Base-by-base conservation (phyloP, 2,329 filamentous ascomycete species). In the Nemania abortiva region DNA sequence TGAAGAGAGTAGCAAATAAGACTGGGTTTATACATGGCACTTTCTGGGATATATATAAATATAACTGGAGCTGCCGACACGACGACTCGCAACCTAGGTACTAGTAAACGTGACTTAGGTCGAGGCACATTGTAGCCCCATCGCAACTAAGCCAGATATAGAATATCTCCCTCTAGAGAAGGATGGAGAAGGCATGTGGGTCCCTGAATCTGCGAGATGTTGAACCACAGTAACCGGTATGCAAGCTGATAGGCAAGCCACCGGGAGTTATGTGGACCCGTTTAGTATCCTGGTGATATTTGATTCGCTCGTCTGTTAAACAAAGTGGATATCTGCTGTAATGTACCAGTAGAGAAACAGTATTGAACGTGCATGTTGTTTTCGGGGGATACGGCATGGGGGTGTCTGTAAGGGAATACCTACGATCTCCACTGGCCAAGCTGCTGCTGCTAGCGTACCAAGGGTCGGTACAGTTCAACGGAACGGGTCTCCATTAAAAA, bases 151-250 rank as follows among this genome's bases (percentile, higher is more conserved):
- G 22, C 68, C 37, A 10, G 20, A 65, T 62, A 34, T 9, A 39
- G 58, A 62, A 62, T 15, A 39, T 42, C 15, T 56, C n/a, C 29
- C 52, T 55, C 24, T 37, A 20, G 18, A 52, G 49, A 47, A 47
- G 39, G 15, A 62, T 55, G 18, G 37, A 52, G 22, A 37, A 39
- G 31, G 31, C 42, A 52, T 68, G 68, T 24, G 53, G 65, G 62
- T 63, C 65, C 61, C 57, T 60, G 54, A 65, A 62, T 65, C 65
- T 64, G 65, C 61, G 68, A 65, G 65, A 64, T 70, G 65, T 57
- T 57, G 57, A 62, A 69, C 56, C 47, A 53, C 62, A 62, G 53
- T 37, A 65, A 52, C 59, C 22, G 63, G 67, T 63, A 66, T 34
- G 53, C 50, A 52, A 42, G 42, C 10, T 70, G 50, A 70, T 70